Conservation (phyloP, 2,329 filamentous ascomycete genomes). For the Ilyonectria destructans region DNA sequence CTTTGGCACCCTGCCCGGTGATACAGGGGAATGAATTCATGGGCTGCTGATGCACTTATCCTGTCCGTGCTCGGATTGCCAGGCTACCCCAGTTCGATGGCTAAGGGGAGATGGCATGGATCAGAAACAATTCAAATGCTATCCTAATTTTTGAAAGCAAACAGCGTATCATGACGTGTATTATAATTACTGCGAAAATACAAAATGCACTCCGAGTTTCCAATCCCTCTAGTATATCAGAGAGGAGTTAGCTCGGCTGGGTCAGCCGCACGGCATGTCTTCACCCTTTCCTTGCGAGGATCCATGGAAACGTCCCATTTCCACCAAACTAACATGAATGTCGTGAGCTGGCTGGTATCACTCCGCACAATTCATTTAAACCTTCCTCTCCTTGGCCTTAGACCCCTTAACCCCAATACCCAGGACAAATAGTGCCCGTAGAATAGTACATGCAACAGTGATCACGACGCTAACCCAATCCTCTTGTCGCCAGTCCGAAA, state of each 20-base stretch:
- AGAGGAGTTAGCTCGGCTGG: background rate
- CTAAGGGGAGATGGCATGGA: background rate
- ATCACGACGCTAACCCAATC: constrained; percentile 37
- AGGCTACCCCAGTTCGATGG: background rate
- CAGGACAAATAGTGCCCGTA: constrained; percentile 36
- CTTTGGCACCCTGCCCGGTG: background rate
- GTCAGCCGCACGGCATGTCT: background rate
- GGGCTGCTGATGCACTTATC: background rate
- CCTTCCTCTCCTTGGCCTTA: background rate
- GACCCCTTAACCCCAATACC: constrained; percentile 35
- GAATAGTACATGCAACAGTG: constrained; percentile 33
- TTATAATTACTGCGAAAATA: constrained; percentile 3
- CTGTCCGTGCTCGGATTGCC: background rate
- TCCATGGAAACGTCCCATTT: no score
- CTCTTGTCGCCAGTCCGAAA: constrained; percentile 32
- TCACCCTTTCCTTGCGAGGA: no score
- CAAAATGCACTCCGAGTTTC: background rate
- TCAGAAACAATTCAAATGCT: background rate
- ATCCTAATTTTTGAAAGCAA: background rate
- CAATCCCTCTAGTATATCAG: background rate
- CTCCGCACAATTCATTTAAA: no score
- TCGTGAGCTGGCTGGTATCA: no score
- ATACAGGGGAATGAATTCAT: background rate
- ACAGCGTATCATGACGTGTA: background rate
- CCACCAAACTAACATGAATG: no score